Base-by-base conservation (phyloP, 1,284 basidiomycete species). In the Ustilago lituana region DNA sequence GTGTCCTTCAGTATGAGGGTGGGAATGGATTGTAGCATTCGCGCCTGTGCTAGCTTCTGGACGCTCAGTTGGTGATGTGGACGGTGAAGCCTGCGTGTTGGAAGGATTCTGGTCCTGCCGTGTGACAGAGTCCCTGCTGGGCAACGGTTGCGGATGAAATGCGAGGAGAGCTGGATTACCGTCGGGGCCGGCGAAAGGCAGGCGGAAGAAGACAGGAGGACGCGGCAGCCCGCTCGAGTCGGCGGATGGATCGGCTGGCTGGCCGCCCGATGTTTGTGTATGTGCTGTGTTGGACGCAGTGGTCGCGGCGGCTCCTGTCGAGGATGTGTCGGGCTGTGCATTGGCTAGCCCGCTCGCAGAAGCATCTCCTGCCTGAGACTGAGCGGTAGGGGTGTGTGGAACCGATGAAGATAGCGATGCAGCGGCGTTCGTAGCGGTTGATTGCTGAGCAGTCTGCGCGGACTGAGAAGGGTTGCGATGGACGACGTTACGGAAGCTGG, bases 101-200 rank as follows among this genome's bases (percentile, higher is more conserved):
- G 22, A 7, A n/a, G 32, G 37, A 27, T 33, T 48, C 9, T 15
- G 24, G 17, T 26, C 11, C n/a, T 35, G 3, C 3, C 36, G 24
- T 15, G 31, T n/a, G 5, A 31, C 20, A 27, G 36, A 24, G 10
- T 47, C 52, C 43, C 37, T 37, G 17, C 24, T 19, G 4, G 61
- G 72, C 17, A 76, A 40, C 1, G 73, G 68, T 23, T 58, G 47
- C 4, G 72, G 69, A 45, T 56, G 50, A 53, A 76, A 76, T 9
- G 72, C 72, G 20, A 76, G 64, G 9, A 72, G 44, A n/a, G 64
- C 74, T 10, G 64, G 65, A 6, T 38, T 51, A 22, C 74, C 74
- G 26, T 76, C 64, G 1, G 59, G 41, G 6, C 54, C 62, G 27
- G 38, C 44, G 46, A 73, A 73, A 12, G 74, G 74, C 22, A 76